Evolutionary conservation across 345 rosid species (phyloP).

Genomic region (Dovyalis caffra): DNA sequence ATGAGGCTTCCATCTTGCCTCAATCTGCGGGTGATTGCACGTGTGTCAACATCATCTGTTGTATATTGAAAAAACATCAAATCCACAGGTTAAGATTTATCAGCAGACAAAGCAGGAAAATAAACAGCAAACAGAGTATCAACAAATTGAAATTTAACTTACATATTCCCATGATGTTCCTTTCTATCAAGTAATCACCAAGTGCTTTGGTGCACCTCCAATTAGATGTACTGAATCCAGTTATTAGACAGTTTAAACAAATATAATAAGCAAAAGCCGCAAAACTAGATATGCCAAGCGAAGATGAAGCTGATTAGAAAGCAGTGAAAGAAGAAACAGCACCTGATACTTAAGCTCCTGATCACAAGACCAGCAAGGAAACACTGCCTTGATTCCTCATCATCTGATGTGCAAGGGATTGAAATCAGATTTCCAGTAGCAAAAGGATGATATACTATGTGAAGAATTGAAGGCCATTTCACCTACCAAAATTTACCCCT

Average conservation of each 20-base stretch:
- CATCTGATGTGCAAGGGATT: slow-evolving; percentile 46
- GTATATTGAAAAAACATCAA: slow-evolving; percentile 5
- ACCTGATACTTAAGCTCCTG: slow-evolving; percentile 79
- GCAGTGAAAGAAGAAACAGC: not conserved
- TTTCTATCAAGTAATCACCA: slow-evolving; percentile 77
- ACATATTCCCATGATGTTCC: slow-evolving; percentile 95
- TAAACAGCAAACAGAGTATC: not conserved
- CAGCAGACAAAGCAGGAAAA: not conserved
- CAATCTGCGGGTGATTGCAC: slow-evolving; percentile 89
- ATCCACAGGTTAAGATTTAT: slow-evolving; percentile 2
- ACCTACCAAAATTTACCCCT: slow-evolving; percentile 84
- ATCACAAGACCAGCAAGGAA: slow-evolving; percentile 91
- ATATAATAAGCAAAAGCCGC: not conserved
- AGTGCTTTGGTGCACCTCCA: slow-evolving; percentile 83
- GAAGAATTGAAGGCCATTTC: not conserved
- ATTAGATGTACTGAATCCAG: slow-evolving; percentile 70
- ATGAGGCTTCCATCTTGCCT: slow-evolving; percentile 96
- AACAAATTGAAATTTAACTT: slow-evolving; percentile 19
- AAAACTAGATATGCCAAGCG: not conserved
- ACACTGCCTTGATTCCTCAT: slow-evolving; percentile 86
- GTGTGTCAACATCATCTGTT: slow-evolving; percentile 91
- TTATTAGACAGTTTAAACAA: not conserved
- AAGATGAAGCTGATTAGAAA: not conserved
- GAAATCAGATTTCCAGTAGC: slow-evolving; percentile 6
- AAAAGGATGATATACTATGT: not conserved